These are phyloP conservation scores for Fusarium verticillioides DNA, from an alignment of 2,329 filamentous ascomycete genomes.

Conservation along the genomic window DNA sequence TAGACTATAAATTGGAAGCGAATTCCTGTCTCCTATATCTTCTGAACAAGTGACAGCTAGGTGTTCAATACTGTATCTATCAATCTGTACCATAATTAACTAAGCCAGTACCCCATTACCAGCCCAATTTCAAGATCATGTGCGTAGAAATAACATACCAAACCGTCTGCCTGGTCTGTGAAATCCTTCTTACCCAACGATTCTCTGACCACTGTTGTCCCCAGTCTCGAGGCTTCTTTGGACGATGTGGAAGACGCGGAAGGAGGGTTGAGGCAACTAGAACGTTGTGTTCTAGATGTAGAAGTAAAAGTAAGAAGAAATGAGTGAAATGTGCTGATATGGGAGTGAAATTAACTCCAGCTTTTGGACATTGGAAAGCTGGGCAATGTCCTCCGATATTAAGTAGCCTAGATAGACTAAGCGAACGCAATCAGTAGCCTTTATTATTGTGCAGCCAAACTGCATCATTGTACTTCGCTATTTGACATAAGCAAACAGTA, in stretches of 20 bases:
- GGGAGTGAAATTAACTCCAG: too few species aligned
- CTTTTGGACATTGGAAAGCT: too few species aligned
- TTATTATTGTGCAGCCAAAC: accelerated
- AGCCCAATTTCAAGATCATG: not conserved
- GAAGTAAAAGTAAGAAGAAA: not conserved
- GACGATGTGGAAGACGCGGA: not conserved
- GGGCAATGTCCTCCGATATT: too few species aligned
- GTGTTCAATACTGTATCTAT: accelerated
- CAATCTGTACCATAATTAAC: too few species aligned
- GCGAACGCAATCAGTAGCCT: accelerated
- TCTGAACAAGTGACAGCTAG: accelerated
- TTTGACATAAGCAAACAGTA: too few species aligned
- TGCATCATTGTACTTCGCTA: accelerated
- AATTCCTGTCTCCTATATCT: too few species aligned
- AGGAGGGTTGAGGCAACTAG: not conserved
- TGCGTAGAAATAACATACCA: not conserved
- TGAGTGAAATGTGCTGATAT: too few species aligned
- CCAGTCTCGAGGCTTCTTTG: not conserved
- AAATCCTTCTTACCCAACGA: not conserved
- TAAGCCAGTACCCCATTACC: too few species aligned
- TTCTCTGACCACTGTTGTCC: not conserved
- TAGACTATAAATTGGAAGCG: not conserved
- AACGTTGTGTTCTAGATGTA: not conserved
- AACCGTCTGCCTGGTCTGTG: not conserved
- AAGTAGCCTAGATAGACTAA: accelerated